Percentiles rank a stretch among this genome's conserved stretches.
Evolutionary conservation across 805 yeast genomes (phyloP).

Genomic region (Cyberlindnera euphorbiiphila): DNA sequence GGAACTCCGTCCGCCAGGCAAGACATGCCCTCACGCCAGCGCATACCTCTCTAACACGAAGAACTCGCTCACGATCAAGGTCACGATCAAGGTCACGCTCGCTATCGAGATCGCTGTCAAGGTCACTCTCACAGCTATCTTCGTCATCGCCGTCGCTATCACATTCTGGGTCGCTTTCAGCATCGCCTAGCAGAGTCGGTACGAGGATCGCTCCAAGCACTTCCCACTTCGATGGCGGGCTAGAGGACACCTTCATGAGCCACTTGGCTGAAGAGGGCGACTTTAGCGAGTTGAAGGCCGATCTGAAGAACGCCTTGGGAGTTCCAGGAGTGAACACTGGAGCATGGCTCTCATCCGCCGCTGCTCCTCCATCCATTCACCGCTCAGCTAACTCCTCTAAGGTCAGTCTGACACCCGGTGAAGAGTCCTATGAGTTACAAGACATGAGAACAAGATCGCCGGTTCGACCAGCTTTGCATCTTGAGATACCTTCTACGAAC

Average conservation of each 20-base stretch:
- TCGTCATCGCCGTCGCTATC: no score
- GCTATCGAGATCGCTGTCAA: neutral
- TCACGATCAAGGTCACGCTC: conserved; percentile 10
- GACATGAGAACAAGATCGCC: conserved; percentile 1
- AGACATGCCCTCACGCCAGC: no score
- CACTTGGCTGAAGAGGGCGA: conserved; percentile 14
- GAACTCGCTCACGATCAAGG: conserved; percentile 1
- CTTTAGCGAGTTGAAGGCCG: conserved; percentile 15
- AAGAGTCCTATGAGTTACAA: conserved; percentile 9
- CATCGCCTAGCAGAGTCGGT: no score
- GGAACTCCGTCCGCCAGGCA: no score
- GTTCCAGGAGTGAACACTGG: conserved; percentile 14
- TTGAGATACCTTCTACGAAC: conserved; percentile 2
- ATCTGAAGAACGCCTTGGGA: conserved; percentile 21
- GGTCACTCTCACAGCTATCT: conserved; percentile 2
- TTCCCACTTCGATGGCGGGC: no score
- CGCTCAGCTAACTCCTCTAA: conserved; percentile 8
- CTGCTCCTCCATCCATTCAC: neutral
- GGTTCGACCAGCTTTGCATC: neutral
- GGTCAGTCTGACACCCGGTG: conserved; percentile 4
- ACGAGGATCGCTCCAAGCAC: no score
- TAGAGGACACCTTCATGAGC: conserved; percentile 14
- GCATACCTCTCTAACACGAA: neutral
- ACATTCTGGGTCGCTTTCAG: no score
- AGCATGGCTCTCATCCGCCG: conserved; percentile 20